Evolutionary conservation across 352 stramenopile species (phyloP).

Genomic region (Pelagophyceae sp.): DNA sequence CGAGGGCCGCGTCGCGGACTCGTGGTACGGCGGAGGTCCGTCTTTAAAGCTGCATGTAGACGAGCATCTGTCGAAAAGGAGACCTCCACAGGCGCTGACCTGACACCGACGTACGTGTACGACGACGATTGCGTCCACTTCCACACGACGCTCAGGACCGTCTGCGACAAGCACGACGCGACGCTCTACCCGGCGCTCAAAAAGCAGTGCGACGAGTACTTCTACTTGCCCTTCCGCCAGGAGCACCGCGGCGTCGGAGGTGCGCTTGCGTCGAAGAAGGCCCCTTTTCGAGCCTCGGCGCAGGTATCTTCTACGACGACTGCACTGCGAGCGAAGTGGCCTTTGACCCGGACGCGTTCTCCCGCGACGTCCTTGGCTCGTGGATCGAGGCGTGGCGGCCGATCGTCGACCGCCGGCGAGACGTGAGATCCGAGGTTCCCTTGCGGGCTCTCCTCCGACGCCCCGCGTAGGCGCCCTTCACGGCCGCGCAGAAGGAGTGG

Average conservation of each 20-base stretch:
- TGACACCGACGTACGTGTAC: constrained; percentile 25
- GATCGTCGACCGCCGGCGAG: constrained; percentile 45
- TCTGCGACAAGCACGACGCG: constrained; percentile 62
- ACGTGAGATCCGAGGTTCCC: constrained; percentile 20
- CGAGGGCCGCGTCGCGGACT: constrained; percentile 33
- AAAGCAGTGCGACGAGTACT: constrained; percentile 88
- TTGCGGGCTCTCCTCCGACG: constrained; percentile 66
- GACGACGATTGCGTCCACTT: constrained; percentile 85
- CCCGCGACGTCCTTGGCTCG: constrained; percentile 44
- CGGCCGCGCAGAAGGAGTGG: constrained; percentile 72
- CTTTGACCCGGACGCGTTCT: constrained; percentile 41
- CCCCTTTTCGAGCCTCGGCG: too few species aligned
- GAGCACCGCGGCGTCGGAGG: constrained; percentile 86
- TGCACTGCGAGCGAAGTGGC: constrained; percentile 47
- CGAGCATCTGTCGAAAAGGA: too few species aligned
- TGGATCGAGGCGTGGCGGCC: constrained; percentile 45
- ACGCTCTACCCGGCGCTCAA: constrained; percentile 78
- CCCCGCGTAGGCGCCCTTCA: constrained; percentile 68
- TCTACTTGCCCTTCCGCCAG: constrained; percentile 83
- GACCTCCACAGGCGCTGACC: too few species aligned
- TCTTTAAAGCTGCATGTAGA: too few species aligned
- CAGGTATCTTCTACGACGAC: constrained; percentile 96
- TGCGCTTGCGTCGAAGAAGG: too few species aligned
- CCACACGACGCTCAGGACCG: constrained; percentile 70
- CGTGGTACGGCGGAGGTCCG: constrained; percentile 87